phyloP scores from a whole-genome alignment of 2,329 filamentous ascomycete species.

The Endothia cerciana region DNA sequence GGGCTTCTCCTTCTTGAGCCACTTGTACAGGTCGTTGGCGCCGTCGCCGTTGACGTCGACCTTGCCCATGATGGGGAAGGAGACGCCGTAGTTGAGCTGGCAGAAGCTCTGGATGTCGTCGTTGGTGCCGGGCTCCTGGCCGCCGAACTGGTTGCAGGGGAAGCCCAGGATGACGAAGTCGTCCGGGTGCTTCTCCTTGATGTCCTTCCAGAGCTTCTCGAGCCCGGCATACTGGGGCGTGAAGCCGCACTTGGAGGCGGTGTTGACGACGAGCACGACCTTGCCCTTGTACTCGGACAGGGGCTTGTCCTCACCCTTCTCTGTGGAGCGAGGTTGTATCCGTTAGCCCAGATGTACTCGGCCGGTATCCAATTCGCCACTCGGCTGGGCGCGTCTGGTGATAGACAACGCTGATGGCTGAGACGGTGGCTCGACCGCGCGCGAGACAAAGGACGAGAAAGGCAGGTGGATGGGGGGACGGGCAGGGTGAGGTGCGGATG shows the following conservation, averaged over 20 bases:
- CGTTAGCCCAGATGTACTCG: conserved; percentile 19
- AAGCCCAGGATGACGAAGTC: conserved; percentile 91
- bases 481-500: neutral
- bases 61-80: conserved; percentile 90
- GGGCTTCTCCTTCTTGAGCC: conserved; percentile 72
- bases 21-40: conserved; percentile 80
- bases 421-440: neutral
- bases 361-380: conserved; percentile 18
- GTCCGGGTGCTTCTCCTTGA: conserved; percentile 70
- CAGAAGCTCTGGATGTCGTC: conserved; percentile 85
- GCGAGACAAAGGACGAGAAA: conserved; percentile 12
- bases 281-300: conserved; percentile 81
- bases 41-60: conserved; percentile 89
- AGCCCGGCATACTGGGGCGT: conserved; percentile 92
- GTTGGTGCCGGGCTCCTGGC: conserved; percentile 83
- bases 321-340: conserved; percentile 45
- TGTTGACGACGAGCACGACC: conserved; percentile 95
- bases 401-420: neutral
- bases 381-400: neutral
- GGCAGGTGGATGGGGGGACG: conserved; percentile 11
- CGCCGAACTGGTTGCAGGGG: conserved; percentile 97
- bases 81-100: conserved; percentile 91
- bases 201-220: conserved; percentile 82
- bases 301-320: conserved; percentile 73
- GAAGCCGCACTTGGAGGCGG: conserved; percentile 98